Evolutionary conservation across 2,329 filamentous ascomycete genomes (phyloP), one percentile per base, ranked within the genome.

Genomic region (Remersonia thermophila): DNA sequence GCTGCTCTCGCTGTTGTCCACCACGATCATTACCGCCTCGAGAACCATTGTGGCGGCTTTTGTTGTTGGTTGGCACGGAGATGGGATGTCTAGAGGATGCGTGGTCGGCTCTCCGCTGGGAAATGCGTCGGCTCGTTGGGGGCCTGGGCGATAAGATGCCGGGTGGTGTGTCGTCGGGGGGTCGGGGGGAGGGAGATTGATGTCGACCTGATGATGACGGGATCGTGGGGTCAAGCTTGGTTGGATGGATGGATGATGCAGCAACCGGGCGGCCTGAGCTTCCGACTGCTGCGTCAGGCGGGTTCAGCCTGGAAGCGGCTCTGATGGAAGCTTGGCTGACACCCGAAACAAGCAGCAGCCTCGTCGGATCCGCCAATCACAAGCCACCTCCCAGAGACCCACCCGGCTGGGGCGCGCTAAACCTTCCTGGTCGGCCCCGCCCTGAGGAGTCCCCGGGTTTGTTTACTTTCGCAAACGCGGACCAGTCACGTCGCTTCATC

Each of bases 11-110:
- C 87, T 95, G 72, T 96, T 98, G 73, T 98, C 91, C 55, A 96
- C 85, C 72, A 96, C 80, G 62, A 98, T 84, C 87, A 98, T 96
- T 46, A 93, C 93, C 67, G 91, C 93, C 78, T 98, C 91, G 63
- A 98, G 80, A 65, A 80, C 83, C 91, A 98, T 98, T 56, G 71
- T 87, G 77, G 60, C 63, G 32, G 60, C 60, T 52, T 46, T 44
- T n/a, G n/a, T n/a, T 5, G 20, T 23, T 23, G 20, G 5, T 23
- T 5, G 20, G 5, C 20, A 23, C 20, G 20, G 20, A 9, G 20
- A 23, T 23, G 5, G 20, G 5, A 23, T 9, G 20, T 23, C 20
- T 23, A 6, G 20, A 23, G 5, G 9, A 23, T 23, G 20, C 9
- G 20, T 9, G 20, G 9, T 23, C 9, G 20, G 44, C 41, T 32